These are phyloP conservation scores for Kodamaea sagamina DNA, from an alignment of 805 yeast species.

Conservation along the genomic window DNA sequence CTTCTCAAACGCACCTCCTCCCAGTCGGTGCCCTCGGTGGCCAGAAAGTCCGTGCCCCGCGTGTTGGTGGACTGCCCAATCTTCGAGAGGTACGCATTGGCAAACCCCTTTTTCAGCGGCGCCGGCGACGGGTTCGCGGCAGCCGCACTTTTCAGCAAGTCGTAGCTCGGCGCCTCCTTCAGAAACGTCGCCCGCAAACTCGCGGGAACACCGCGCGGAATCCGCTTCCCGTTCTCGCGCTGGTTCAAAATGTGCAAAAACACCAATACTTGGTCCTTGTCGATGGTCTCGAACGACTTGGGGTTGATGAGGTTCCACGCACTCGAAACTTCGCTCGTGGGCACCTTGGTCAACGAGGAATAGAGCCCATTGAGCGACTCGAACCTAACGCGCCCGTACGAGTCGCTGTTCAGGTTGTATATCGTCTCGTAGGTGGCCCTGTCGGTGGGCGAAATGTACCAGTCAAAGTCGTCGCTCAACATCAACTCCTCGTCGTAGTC, in stretches of 20 bases:
- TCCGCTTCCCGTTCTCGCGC: conserved; percentile 77
- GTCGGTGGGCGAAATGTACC: conserved; percentile 95
- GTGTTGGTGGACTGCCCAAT: conserved; percentile 52
- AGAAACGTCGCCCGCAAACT: conserved; percentile 88
- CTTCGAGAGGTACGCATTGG: conserved; percentile 55
- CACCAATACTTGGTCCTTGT: conserved; percentile 88
- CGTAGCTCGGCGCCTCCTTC: conserved; percentile 77
- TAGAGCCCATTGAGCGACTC: conserved; percentile 71
- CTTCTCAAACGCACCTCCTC: conserved; percentile 83
- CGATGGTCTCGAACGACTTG: conserved; percentile 80
- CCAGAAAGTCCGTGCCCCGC: conserved; percentile 69
- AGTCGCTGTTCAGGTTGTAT: conserved; percentile 72
- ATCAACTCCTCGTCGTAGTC: conserved; percentile 67
- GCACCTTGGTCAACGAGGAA: conserved; percentile 66
- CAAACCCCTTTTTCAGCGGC: conserved; percentile 42
- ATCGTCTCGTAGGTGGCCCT: conserved; percentile 75
- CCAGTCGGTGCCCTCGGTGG: conserved; percentile 84
- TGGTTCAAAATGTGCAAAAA: conserved; percentile 90
- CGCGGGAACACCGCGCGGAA: conserved; percentile 95
- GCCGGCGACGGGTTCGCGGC: neutral
- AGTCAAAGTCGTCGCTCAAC: conserved; percentile 74
- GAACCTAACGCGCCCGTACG: conserved; percentile 77
- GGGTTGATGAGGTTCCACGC: conserved; percentile 98
- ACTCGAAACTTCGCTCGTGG: conserved; percentile 78
- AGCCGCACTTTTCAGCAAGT: conserved; percentile 30